Conservation (phyloP, 352 stramenopile species). For the Phytophthora crassamura region DNA sequence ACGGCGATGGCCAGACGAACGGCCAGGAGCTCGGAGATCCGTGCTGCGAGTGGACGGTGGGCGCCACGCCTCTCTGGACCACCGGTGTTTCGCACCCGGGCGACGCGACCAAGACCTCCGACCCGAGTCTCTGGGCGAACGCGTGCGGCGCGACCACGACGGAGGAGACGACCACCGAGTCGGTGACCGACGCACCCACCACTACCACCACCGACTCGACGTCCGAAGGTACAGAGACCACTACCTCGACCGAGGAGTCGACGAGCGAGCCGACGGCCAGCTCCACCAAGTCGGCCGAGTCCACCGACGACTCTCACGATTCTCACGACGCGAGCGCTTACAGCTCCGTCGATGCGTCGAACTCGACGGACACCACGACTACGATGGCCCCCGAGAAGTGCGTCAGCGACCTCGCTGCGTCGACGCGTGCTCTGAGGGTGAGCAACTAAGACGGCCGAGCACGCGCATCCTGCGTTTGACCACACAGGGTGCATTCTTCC, state of each 20-base stretch:
- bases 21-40: conserved; percentile 40
- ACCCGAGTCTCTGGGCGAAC: conserved; percentile 32
- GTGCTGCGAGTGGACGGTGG: conserved; percentile 25
- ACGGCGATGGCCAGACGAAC: conserved; percentile 40
- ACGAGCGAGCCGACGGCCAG: too few species aligned
- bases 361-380: too few species aligned
- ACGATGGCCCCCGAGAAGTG: conserved; percentile 5
- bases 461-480: too few species aligned
- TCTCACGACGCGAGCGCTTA: too few species aligned
- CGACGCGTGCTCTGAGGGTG: conserved; percentile 7
- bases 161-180: background rate
- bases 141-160: conserved; percentile 6
- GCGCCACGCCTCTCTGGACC: conserved; percentile 20
- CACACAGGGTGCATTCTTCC: too few species aligned
- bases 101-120: conserved; percentile 25
- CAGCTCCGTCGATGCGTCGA: conserved; percentile 1
- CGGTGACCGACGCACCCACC: background rate
- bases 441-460: too few species aligned
- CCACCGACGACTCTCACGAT: background rate
- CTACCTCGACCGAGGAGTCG: background rate
- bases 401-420: conserved; percentile 8
- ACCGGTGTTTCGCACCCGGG: conserved; percentile 32
- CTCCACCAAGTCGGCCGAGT: background rate
- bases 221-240: background rate
- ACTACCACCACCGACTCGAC: background rate